Conservation (phyloP, 1,284 basidiomycete genomes). For the Trametes sp. region DNA sequence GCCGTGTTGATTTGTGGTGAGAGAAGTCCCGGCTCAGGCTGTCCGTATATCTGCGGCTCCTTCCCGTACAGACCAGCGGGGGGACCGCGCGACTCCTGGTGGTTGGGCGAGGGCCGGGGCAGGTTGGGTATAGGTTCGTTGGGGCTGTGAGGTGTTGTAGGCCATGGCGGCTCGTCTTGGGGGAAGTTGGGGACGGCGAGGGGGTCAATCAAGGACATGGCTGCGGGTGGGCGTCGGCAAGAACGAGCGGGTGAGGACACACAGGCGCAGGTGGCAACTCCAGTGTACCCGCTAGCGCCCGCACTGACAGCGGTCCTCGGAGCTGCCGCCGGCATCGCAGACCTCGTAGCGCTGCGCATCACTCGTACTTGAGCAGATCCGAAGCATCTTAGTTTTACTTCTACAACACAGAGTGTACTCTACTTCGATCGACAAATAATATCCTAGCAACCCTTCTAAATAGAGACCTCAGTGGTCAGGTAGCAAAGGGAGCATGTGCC, state of each 20-base stretch:
- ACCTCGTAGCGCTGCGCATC: neutral
- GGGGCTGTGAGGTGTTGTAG: slow-evolving; percentile 51
- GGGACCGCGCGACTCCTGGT: slow-evolving; percentile 29
- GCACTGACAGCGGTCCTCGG: neutral
- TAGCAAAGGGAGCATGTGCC: slow-evolving; percentile 83
- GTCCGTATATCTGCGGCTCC: slow-evolving; percentile 84
- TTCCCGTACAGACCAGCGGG: slow-evolving; percentile 69
- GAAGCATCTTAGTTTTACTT: too few relatives aligned
- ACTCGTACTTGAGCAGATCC: too few relatives aligned
- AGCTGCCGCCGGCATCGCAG: slow-evolving; percentile 1
- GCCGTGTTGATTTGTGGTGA: slow-evolving; percentile 71
- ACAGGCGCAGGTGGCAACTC: slow-evolving; percentile 12
- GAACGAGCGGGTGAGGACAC: slow-evolving; percentile 10
- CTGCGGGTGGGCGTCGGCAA: slow-evolving; percentile 13
- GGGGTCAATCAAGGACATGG: slow-evolving; percentile 49
- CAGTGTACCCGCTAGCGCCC: neutral
- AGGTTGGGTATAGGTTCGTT: slow-evolving; percentile 51
- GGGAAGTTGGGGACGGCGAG: slow-evolving; percentile 44
- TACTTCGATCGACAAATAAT: neutral
- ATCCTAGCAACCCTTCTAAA: slow-evolving; percentile 9
- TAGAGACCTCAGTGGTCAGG: slow-evolving; percentile 30
- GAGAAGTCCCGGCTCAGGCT: slow-evolving; percentile 80
- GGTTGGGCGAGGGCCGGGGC: slow-evolving; percentile 41
- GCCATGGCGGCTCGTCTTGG: slow-evolving; percentile 51
- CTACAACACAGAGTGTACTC: neutral